Evolutionary conservation across 495 filamentous ascomycete species (phyloP), one percentile per base, ranked within the genome.

Genomic region (Rostrohypoxylon terebratum): DNA sequence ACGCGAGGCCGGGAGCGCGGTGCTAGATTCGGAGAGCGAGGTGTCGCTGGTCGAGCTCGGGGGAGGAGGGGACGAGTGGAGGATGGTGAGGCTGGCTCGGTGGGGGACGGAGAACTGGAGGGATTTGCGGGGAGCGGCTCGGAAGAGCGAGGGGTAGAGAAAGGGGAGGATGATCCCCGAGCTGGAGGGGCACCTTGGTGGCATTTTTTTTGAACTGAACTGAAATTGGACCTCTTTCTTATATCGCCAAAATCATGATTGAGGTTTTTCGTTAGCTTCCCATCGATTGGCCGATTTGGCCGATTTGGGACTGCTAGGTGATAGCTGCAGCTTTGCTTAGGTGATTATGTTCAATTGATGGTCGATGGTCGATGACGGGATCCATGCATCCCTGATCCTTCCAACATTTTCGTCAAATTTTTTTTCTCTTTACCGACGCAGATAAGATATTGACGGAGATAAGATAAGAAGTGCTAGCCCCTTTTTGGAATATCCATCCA

Each of bases 131-230:
- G 66, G 77, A 47, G 77, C 77, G 79, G 76, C 77, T 38, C 74
- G 69, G 66, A 81, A 79, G 20, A 90, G 66, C 31, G 83, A 86
- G 4, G 90, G 90, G 74, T 91, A 92, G 16, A 92, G 84, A 75
- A 92, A 93, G 7, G 89, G 90, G 2, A 90, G 84, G 63, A 90
- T 78, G 48, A 86, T 82, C 18, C 82, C 80, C 13, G 79, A 79
- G 23, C 78, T 69, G 9, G 79, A 64, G 10, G 83, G 66, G 73
- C 82, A 84, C 63, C 84, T 77, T 59, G 81, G 81, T 66, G 83
- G 78, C 86, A 87, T 87, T 59, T 59, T 78, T n/a, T n/a, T n/a
- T n/a, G n/a, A n/a, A n/a, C n/a, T 66, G 70, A 8, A 25, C 58
- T 54, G 31, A 48, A 57, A 10, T 36, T 33, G 51, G 28, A 1